phyloP scores from a whole-genome alignment of 2,329 filamentous ascomycete genomes.

The Venturia aucupariae region DNA sequence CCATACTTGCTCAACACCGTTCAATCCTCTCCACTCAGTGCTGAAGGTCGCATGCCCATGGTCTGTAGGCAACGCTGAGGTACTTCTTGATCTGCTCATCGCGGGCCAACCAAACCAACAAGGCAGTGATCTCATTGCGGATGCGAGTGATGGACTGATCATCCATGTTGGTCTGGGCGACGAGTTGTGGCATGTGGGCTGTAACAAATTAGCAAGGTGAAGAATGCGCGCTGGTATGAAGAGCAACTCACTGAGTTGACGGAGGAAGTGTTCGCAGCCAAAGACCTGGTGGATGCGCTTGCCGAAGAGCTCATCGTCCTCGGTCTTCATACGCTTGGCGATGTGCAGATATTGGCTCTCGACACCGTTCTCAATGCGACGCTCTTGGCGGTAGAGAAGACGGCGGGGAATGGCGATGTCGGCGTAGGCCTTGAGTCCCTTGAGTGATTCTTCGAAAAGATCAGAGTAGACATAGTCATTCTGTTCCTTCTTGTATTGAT shows the following conservation, averaged over 20 bases:
- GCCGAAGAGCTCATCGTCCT: constrained; percentile 47
- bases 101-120: constrained; percentile 76
- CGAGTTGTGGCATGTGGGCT: constrained; percentile 87
- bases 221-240: not conserved
- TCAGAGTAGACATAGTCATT: constrained; percentile 67
- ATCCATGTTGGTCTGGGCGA: constrained; percentile 98
- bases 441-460: constrained; percentile 80
- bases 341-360: constrained; percentile 65
- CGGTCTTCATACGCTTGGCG: constrained; percentile 56
- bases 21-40: constrained; percentile 21
- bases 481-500: constrained; percentile 57
- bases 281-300: constrained; percentile 75
- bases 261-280: constrained; percentile 82
- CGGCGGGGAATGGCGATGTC: constrained; percentile 82
- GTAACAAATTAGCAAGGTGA: constrained; percentile 8
- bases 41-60: constrained; percentile 32
- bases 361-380: constrained; percentile 36
- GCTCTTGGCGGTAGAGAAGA: constrained; percentile 88
- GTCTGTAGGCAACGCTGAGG: constrained; percentile 60
- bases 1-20: not conserved
- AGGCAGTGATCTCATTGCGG: constrained; percentile 77
- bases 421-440: constrained; percentile 86
- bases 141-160: constrained; percentile 79
- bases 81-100: constrained; percentile 58
- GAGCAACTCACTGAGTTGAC: constrained; percentile 65